Evolutionary conservation across 371 early-diverging fungal species (phyloP), one percentile per base, ranked within the genome.

Genomic region (Lichtheimia ramosa): DNA sequence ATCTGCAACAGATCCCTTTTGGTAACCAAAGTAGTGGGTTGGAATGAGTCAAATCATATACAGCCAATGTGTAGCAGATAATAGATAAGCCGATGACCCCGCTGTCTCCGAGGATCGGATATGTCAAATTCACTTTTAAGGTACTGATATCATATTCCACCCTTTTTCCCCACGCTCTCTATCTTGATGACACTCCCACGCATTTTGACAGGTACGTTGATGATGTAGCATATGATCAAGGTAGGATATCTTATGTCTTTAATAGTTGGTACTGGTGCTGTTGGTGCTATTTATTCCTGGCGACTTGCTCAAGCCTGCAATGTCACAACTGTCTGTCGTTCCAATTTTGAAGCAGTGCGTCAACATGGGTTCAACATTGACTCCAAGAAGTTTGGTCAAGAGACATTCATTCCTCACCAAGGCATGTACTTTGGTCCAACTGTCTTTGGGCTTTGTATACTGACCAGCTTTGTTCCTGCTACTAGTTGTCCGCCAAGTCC

Each of bases 251-350:
- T 34, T 34, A 34, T 34, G 10, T 8, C n/a, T 4, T 8, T 34
- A 34, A 34, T 8, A 88, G 89, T 93, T 43, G 94, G 94, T 41
- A 83, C 87, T n/a, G 94, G 94, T 13, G 94, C 92, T 28, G 76
- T 93, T 21, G 94, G 92, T 41, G 84, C 89, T 34, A 79, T 90
- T 59, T 90, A 87, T 65, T 85, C 82, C 14, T 88, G 87, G 82
- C 83, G 90, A 48, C 74, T 94, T 52, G 81, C 89, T 18, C 69
- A 78, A 34, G 66, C 81, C 15, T 81, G 79, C 18, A 62, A 78
- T 34, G 84, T 92, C 43, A 89, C 90, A 0, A 71, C 88, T 14
- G 92, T 95, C 2, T 93, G 93, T 70, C 87, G 95, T 24, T 92
- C 91, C 43, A 93, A 92, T 73, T 93, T 84, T 65, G 76, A 83